A percentile compares a stretch with the other conserved stretches of the same genome.
phyloP scores from a whole-genome alignment of 495 filamentous ascomycete species.

The Poronia punctata region DNA sequence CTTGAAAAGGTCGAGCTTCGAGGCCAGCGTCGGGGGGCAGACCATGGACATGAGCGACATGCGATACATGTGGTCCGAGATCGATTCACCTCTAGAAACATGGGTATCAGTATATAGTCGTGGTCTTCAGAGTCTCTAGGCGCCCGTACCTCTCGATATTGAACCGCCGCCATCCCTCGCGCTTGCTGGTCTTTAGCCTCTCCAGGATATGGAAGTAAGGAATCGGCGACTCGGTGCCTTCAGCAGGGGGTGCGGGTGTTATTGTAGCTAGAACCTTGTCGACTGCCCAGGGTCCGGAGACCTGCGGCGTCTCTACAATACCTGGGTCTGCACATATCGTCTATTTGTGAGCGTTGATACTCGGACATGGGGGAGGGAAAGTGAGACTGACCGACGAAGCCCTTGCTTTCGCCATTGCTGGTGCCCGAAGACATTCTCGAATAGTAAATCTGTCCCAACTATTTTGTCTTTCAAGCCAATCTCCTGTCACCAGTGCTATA shows the following conservation, averaged over 20 bases:
- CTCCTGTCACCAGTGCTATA: too few species aligned
- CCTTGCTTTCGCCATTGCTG: conserved; percentile 1
- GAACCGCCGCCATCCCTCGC: conserved; percentile 92
- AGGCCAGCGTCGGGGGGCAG: conserved; percentile 67
- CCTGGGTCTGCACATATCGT: conserved; percentile 20
- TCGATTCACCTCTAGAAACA: conserved; percentile 58
- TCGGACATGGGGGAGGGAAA: not conserved
- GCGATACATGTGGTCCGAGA: conserved; percentile 98
- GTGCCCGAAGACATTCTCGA: conserved; percentile 2
- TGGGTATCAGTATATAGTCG: not conserved
- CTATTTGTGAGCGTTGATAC: not conserved
- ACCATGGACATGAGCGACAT: conserved; percentile 97
- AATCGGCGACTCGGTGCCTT: conserved; percentile 64
- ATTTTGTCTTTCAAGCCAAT: too few species aligned
- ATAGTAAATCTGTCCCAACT: not conserved
- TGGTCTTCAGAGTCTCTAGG: not conserved
- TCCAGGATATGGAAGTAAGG: conserved; percentile 91
- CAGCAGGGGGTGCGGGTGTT: conserved; percentile 39
- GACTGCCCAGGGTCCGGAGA: conserved; percentile 40
- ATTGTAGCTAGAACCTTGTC: conserved; percentile 43
- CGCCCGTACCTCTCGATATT: conserved; percentile 50
- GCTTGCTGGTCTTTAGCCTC: conserved; percentile 88
- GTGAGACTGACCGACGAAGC: conserved; percentile 7
- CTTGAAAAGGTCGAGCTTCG: conserved; percentile 63
- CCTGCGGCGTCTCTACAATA: conserved; percentile 26